These are phyloP conservation scores for Curvularia sp. DNA, from an alignment of 2,329 filamentous ascomycete species.

Conservation along the genomic window DNA sequence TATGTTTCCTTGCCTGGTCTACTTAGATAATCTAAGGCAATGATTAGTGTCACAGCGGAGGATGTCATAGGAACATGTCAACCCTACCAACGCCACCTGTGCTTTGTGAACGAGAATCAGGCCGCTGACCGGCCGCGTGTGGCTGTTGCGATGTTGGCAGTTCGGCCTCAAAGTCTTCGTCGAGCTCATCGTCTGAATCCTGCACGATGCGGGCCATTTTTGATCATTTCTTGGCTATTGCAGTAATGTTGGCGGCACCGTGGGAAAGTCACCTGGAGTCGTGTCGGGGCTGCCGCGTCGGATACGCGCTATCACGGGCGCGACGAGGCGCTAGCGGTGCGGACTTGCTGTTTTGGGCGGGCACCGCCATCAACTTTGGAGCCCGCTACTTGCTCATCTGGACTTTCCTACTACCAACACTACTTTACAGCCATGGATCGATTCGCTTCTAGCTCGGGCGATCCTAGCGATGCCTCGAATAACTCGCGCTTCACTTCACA, in stretches of 20 bases:
- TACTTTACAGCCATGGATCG: conserved; percentile 36
- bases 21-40: conserved; percentile 31
- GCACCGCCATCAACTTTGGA: conserved; percentile 6
- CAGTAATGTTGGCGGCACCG: not conserved
- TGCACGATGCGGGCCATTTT: conserved; percentile 42
- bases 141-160: conserved; percentile 16
- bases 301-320: conserved; percentile 34
- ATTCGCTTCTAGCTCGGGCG: conserved; percentile 29
- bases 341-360: conserved; percentile 18
- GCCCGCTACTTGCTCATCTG: not conserved
- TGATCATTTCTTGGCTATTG: conserved; percentile 13
- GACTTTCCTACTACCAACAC: not conserved
- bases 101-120: conserved; percentile 19
- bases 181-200: conserved; percentile 48
- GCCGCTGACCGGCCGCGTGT: conserved; percentile 27
- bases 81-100: conserved; percentile 43
- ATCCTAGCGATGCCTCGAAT: conserved; percentile 38
- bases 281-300: conserved; percentile 21
- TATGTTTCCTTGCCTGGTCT: conserved; percentile 36
- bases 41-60: not conserved
- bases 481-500: conserved; percentile 74
- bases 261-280: not conserved
- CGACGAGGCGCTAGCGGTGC: conserved; percentile 11
- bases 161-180: conserved; percentile 38
- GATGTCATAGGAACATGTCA: not conserved